A percentile compares a stretch with the other conserved stretches of the same genome.
Evolutionary conservation across 257 asterid species (phyloP).

Genomic region (Rauvolfia tetraphylla): DNA sequence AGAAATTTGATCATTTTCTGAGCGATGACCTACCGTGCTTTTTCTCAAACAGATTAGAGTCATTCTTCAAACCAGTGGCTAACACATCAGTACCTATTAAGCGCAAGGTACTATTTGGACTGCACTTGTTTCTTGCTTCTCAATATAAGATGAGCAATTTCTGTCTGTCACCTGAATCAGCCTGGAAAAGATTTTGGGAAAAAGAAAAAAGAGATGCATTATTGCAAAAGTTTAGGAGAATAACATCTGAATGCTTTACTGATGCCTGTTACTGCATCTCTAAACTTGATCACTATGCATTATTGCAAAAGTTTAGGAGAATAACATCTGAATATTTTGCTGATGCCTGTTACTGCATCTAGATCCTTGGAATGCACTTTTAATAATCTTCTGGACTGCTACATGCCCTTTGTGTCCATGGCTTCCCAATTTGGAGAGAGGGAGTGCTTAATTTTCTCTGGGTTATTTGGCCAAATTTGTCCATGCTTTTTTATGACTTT

Average conservation of each 20-base stretch:
- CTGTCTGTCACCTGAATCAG: neutral
- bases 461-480: neutral
- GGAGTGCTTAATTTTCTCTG: neutral
- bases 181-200: neutral
- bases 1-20: slow-evolving; percentile 8
- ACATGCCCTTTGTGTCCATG: neutral
- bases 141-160: neutral
- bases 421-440: neutral
- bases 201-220: neutral
- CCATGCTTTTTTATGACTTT: neutral
- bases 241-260: neutral
- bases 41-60: slow-evolving; percentile 67
- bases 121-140: slow-evolving; percentile 1
- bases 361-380: neutral
- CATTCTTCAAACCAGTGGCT: slow-evolving; percentile 85
- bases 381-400: neutral
- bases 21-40: slow-evolving; percentile 15
- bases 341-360: neutral
- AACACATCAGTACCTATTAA: slow-evolving; percentile 64
- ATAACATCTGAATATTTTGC: neutral
- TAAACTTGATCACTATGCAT: neutral
- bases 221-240: neutral
- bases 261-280: neutral
- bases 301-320: neutral
- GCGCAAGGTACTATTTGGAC: slow-evolving; percentile 58